phyloP scores from a whole-genome alignment of 345 rosid genomes.

The Punica granatum region DNA sequence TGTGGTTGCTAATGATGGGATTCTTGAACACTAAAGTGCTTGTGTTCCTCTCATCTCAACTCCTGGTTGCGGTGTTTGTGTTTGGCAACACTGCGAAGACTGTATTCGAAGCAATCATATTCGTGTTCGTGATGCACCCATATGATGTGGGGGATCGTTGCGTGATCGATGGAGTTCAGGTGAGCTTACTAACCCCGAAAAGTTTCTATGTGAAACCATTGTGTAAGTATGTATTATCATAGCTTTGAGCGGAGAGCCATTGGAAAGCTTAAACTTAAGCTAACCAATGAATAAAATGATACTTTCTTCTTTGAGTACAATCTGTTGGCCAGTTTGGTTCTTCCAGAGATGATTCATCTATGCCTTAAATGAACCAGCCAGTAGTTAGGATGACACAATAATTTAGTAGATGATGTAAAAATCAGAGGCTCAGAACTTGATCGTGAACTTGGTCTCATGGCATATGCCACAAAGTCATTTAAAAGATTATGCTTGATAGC shows the following conservation, averaged over 20 bases:
- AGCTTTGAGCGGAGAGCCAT: neutral
- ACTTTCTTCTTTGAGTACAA: too few species aligned
- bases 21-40: slow-evolving; percentile 41
- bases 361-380: too few species aligned
- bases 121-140: slow-evolving; percentile 79
- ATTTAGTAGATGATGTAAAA: too few species aligned
- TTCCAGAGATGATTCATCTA: too few species aligned
- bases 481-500: neutral
- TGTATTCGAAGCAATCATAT: slow-evolving; percentile 60
- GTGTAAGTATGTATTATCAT: neutral
- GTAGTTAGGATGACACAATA: too few species aligned
- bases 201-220: neutral
- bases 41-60: slow-evolving; percentile 51
- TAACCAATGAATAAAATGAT: neutral
- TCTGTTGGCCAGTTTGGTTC: too few species aligned
- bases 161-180: slow-evolving; percentile 76
- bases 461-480: too few species aligned
- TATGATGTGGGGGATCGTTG: slow-evolving; percentile 82
- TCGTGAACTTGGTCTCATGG: too few species aligned
- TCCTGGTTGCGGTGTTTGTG: slow-evolving; percentile 43
- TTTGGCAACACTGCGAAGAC: slow-evolving; percentile 59
- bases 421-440: too few species aligned
- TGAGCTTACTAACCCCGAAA: neutral
- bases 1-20: slow-evolving; percentile 54
- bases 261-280: neutral